Evolutionary conservation across 495 filamentous ascomycete species (phyloP).

Genomic region (Hypoxylon fuscum): DNA sequence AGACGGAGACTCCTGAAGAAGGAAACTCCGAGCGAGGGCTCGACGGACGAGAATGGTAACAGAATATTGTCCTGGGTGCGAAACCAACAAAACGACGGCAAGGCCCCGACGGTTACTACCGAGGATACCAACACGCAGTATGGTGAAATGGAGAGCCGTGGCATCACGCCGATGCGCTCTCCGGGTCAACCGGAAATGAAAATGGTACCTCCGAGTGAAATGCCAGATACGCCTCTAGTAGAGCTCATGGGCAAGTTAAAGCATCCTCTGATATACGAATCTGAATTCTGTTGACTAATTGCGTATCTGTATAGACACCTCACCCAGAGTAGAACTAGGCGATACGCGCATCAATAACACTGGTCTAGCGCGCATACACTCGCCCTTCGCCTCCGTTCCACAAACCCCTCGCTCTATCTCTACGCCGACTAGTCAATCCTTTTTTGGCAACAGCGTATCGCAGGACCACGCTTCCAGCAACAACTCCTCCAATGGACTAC

Average conservation of each 20-base stretch:
- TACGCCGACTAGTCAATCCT: conserved; percentile 24
- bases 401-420: conserved; percentile 8
- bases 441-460: conserved; percentile 7
- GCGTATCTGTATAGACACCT: conserved; percentile 41
- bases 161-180: conserved; percentile 25
- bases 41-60: conserved; percentile 52
- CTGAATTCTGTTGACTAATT: conserved; percentile 20
- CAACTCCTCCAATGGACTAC: conserved; percentile 17
- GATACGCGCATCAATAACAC: conserved; percentile 30
- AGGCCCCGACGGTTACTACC: conserved; percentile 59
- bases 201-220: conserved; percentile 40
- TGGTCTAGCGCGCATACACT: conserved; percentile 39
- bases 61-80: conserved; percentile 58
- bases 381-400: conserved; percentile 34
- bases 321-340: conserved; percentile 47
- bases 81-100: conserved; percentile 46
- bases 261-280: not conserved
- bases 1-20: conserved; percentile 53
- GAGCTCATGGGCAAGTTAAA: conserved; percentile 56
- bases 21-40: conserved; percentile 49
- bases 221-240: conserved; percentile 50
- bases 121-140: conserved; percentile 50
- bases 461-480: conserved; percentile 26
- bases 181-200: conserved; percentile 20
- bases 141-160: conserved; percentile 42